Evolutionary conservation across 2,329 filamentous ascomycete species (phyloP).

Genomic region (Stylonectria norvegica): DNA sequence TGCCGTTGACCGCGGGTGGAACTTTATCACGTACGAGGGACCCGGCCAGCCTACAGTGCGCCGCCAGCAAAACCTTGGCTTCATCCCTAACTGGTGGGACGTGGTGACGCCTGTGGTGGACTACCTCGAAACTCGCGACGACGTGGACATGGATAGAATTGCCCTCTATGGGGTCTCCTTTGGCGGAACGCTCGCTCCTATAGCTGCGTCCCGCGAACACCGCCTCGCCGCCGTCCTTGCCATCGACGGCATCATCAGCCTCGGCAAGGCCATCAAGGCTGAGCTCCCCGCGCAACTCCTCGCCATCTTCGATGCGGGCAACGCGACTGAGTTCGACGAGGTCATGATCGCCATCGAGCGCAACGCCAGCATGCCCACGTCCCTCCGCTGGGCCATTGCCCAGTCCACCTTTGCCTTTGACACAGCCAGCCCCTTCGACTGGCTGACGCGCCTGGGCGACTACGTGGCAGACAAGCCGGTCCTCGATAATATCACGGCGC

Average conservation of each 20-base stretch:
- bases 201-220: constrained; percentile 11
- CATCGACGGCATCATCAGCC: constrained; percentile 9
- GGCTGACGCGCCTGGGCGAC: constrained; percentile 4
- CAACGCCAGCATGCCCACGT: constrained; percentile 1
- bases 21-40: constrained; percentile 44
- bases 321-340: constrained; percentile 6
- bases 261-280: neutral
- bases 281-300: constrained; percentile 1
- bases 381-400: constrained; percentile 9
- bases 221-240: constrained; percentile 10
- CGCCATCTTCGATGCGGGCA: constrained; percentile 3
- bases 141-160: constrained; percentile 32
- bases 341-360: neutral
- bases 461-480: constrained; percentile 7
- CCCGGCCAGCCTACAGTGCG: constrained; percentile 42
- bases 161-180: constrained; percentile 41
- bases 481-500: constrained; percentile 3
- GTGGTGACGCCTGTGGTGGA: constrained; percentile 41
- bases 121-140: constrained; percentile 23
- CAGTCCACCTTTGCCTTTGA: constrained; percentile 11
- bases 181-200: constrained; percentile 33
- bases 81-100: constrained; percentile 43
- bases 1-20: constrained; percentile 37
- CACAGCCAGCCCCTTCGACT: constrained; percentile 8
- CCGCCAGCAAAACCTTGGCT: constrained; percentile 39